Conservation (phyloP, 2,329 filamentous ascomycete species). For the Penicillium decumbens region DNA sequence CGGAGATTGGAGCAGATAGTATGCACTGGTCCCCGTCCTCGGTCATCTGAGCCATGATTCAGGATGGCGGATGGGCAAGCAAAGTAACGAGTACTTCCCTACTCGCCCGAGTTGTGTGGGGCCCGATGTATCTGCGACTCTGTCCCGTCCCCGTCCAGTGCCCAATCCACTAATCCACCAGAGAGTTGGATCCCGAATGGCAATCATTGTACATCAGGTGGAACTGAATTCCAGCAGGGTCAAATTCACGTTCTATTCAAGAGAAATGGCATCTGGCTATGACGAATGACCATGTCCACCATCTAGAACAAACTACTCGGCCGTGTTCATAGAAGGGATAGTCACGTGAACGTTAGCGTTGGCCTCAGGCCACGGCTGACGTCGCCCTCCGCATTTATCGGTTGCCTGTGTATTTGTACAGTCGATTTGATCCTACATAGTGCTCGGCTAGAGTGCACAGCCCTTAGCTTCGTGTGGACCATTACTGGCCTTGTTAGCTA, state of each 20-base stretch:
- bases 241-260: not conserved
- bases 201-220: not conserved
- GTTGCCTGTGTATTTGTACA: constrained; percentile 3
- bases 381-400: constrained; percentile 16
- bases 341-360: not conserved
- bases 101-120: constrained; percentile 13
- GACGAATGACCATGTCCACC: not conserved
- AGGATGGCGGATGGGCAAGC: not conserved
- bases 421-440: not conserved
- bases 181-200: not conserved
- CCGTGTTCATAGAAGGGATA: not conserved
- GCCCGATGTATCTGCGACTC: constrained; percentile 8
- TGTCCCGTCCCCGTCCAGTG: constrained; percentile 12
- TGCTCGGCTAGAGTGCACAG: not conserved
- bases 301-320: not conserved
- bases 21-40: not conserved
- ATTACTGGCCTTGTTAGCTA: not conserved
- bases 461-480: not conserved
- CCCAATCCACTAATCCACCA: constrained; percentile 14
- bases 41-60: not conserved
- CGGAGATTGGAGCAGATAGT: not conserved
- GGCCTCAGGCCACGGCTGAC: constrained; percentile 14
- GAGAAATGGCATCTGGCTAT: not conserved
- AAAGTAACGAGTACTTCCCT: constrained; percentile 22
- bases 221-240: not conserved